phyloP scores from a whole-genome alignment of 805 yeast species.

The Myxozyma melibiosi region DNA sequence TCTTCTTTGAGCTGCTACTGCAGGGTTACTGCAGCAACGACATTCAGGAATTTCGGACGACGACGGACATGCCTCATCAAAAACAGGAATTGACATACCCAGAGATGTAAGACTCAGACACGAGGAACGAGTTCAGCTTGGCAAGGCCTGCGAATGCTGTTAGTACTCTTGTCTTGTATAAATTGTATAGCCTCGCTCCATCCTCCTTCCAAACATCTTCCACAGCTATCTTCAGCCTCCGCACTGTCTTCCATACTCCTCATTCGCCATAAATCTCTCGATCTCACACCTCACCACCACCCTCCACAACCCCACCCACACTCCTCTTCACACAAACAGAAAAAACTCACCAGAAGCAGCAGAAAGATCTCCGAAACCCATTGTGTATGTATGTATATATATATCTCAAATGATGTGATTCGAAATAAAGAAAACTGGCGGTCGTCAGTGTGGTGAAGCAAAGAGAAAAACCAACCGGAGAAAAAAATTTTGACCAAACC shows the following conservation, averaged over 20 bases:
- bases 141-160: slow-evolving; percentile 18
- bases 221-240: too few species aligned
- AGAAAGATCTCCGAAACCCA: slow-evolving; percentile 51
- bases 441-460: neutral
- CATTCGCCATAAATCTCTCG: too few species aligned
- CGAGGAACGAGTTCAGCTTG: slow-evolving; percentile 23
- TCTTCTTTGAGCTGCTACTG: too few species aligned
- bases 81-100: too few species aligned
- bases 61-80: too few species aligned
- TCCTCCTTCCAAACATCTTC: too few species aligned
- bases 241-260: too few species aligned
- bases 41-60: too few species aligned
- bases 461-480: neutral
- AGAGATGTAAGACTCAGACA: slow-evolving; percentile 46
- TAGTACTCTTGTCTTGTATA: too few species aligned
- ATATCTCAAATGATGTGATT: neutral
- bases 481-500: neutral
- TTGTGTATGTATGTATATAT: slow-evolving; percentile 32
- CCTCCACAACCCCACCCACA: neutral
- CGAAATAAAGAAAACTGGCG: neutral
- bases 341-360: slow-evolving; percentile 46
- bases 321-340: neutral
- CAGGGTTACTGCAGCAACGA: too few species aligned
- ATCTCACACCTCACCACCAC: neutral
- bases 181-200: too few species aligned